These are phyloP conservation scores for Candida nitratophila DNA, from an alignment of 805 yeast species.

Conservation along the genomic window DNA sequence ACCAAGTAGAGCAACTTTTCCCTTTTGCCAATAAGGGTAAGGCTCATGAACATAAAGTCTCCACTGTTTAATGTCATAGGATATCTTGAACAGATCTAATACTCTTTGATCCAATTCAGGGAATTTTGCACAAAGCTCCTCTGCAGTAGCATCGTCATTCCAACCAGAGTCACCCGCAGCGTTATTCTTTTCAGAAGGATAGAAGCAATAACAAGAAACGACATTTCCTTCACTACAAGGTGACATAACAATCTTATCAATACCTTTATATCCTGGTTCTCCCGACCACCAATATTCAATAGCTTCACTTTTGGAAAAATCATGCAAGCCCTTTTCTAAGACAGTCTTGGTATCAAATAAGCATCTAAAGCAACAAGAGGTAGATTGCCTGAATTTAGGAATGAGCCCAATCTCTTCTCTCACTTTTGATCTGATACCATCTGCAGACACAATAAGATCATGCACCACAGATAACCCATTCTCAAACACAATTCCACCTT, in stretches of 20 bases:
- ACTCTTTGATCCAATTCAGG: constrained; percentile 17
- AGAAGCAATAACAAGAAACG: constrained; percentile 22
- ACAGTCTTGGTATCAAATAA: constrained; percentile 17
- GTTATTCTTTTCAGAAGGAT: constrained; percentile 15
- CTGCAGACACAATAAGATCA: constrained; percentile 26
- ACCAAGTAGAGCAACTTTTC: constrained; percentile 25
- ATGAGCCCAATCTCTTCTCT: constrained; percentile 17
- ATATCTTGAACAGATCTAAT: constrained; percentile 16
- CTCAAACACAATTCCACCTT: constrained; percentile 19
- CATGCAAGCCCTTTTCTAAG: constrained; percentile 11
- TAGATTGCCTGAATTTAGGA: constrained; percentile 11
- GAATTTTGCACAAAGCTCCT: constrained; percentile 12
- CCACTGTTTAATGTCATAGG: constrained; percentile 24
- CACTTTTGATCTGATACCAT: constrained; percentile 22
- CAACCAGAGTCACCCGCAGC: constrained; percentile 13
- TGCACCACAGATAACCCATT: constrained; percentile 16
- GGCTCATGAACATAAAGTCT: constrained; percentile 20
- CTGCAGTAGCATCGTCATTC: constrained; percentile 16
- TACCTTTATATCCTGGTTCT: constrained; percentile 13
- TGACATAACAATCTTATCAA: constrained; percentile 18
- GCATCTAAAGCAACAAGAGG: constrained; percentile 21
- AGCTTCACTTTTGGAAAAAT: constrained; percentile 17
- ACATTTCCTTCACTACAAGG: constrained; percentile 18
- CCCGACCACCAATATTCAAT: constrained; percentile 21
- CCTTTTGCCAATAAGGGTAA: constrained; percentile 18